A percentile compares a stretch with the other conserved stretches of the same genome.
Conservation (phyloP, 306 rosid genomes). For the Chamaecrista fasciculata region DNA sequence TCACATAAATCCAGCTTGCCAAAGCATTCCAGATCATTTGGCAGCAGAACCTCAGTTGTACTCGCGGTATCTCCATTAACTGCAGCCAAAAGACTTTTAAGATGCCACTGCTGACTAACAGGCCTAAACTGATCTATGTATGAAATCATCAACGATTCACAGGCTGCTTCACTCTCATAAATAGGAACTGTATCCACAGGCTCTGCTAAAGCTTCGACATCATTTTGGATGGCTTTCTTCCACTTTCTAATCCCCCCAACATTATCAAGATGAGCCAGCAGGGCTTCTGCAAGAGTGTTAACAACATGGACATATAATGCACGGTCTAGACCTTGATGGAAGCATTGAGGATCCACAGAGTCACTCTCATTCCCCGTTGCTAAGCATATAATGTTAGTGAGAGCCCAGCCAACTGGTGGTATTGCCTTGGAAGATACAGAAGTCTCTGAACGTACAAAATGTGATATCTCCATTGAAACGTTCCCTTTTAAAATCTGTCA, state of each 20-base stretch:
- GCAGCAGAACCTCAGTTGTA: slow-evolving; percentile 34
- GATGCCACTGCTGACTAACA: slow-evolving; percentile 92
- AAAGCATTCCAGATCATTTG: slow-evolving; percentile 39
- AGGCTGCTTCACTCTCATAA: slow-evolving; percentile 38
- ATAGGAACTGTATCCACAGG: slow-evolving; percentile 34
- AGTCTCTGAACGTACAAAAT: slow-evolving; percentile 45
- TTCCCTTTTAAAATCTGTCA: slow-evolving; percentile 89
- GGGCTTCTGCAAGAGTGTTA: slow-evolving; percentile 58
- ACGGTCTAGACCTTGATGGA: slow-evolving; percentile 63
- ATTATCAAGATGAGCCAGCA: slow-evolving; percentile 60
- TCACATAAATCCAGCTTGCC: slow-evolving; percentile 65
- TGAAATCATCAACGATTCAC: slow-evolving; percentile 47
- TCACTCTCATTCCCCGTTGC: slow-evolving; percentile 55
- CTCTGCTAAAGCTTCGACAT: slow-evolving; percentile 40
- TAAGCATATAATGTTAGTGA: slow-evolving; percentile 70
- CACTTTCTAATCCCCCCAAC: slow-evolving; percentile 47
- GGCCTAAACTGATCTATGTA: slow-evolving; percentile 72
- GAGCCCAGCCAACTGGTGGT: slow-evolving; percentile 96
- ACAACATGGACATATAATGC: slow-evolving; percentile 61
- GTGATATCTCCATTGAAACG: slow-evolving; percentile 59
- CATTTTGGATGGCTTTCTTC: slow-evolving; percentile 41
- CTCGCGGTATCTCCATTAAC: slow-evolving; percentile 33
- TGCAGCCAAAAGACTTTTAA: slow-evolving; percentile 64
- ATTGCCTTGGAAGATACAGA: slow-evolving; percentile 46
- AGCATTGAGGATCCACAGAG: slow-evolving; percentile 49